These are phyloP conservation scores for Zygosaccharomyces sapae DNA, from an alignment of 1,139 yeast species.

Conservation along the genomic window DNA sequence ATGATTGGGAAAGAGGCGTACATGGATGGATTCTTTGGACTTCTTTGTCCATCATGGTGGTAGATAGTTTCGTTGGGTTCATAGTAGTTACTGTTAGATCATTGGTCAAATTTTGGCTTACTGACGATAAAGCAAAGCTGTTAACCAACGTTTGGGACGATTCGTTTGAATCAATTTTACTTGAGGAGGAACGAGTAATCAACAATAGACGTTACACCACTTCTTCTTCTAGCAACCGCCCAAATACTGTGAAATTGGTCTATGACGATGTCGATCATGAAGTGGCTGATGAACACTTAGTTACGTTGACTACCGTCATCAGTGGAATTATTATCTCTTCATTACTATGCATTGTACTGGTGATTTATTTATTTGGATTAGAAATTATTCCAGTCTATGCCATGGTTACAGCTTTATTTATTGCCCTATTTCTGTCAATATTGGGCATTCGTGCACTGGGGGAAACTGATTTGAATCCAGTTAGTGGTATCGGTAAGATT, in stretches of 20 bases:
- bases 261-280: constrained; percentile 37
- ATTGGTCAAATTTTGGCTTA: constrained; percentile 30
- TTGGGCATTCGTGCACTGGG: constrained; percentile 92
- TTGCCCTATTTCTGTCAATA: constrained; percentile 76
- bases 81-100: constrained; percentile 56
- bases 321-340: constrained; percentile 64
- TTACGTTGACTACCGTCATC: constrained; percentile 48
- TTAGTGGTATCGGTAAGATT: constrained; percentile 90
- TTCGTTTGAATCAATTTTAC: constrained; percentile 32
- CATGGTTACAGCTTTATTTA: constrained; percentile 57
- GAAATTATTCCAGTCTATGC: constrained; percentile 67
- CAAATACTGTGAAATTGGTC: constrained; percentile 29
- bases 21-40: constrained; percentile 99
- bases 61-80: constrained; percentile 83
- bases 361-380: constrained; percentile 62
- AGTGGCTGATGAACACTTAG: constrained; percentile 47
- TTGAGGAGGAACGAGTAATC: constrained; percentile 33
- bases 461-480: constrained; percentile 95
- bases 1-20: constrained; percentile 89
- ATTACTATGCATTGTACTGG: constrained; percentile 58
- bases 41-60: constrained; percentile 87
- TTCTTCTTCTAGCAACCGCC: constrained; percentile 13
- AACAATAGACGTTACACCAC: constrained; percentile 21
- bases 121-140: constrained; percentile 26
- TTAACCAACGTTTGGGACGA: constrained; percentile 30